Conservation (phyloP, 306 rosid genomes). For the Rosa multiflora region DNA sequence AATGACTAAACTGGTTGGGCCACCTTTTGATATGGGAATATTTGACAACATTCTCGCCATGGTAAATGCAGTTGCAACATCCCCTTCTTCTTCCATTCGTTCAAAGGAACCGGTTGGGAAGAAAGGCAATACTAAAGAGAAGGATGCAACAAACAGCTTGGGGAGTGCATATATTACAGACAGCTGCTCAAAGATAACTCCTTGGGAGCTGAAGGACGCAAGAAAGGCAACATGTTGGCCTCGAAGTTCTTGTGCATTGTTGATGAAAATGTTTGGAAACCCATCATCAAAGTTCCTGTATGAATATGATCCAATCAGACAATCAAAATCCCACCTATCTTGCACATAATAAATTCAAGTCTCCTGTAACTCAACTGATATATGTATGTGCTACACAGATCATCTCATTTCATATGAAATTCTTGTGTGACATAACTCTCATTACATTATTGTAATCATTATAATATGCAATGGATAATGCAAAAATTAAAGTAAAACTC, state of each 20-base stretch:
- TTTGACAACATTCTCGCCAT: conserved; percentile 90
- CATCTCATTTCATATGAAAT: not conserved
- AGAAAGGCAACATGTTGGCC: conserved; percentile 96
- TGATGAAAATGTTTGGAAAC: conserved; percentile 80
- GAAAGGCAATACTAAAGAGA: conserved; percentile 92
- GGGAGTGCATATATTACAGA: conserved; percentile 93
- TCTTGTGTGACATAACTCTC: not conserved
- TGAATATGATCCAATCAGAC: conserved; percentile 26
- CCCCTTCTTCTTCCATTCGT: conserved; percentile 99
- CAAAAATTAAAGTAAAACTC: not conserved
- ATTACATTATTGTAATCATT: not conserved
- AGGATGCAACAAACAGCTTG: conserved; percentile 87
- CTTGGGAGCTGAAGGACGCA: conserved; percentile 91
- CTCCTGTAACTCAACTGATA: not conserved
- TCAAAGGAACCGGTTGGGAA: conserved; percentile 98
- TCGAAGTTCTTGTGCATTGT: conserved; percentile 87
- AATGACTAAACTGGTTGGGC: conserved; percentile 87
- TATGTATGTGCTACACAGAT: not conserved
- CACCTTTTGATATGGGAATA: conserved; percentile 95
- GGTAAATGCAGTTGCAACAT: conserved; percentile 98
- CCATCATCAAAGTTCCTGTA: conserved; percentile 92
- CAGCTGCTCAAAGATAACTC: conserved; percentile 88
- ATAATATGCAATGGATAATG: not conserved
- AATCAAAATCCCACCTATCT: conserved; percentile 24
- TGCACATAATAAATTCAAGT: not conserved